These are phyloP conservation scores for Candida silvicultrix DNA, from an alignment of 805 yeast species.

Conservation along the genomic window DNA sequence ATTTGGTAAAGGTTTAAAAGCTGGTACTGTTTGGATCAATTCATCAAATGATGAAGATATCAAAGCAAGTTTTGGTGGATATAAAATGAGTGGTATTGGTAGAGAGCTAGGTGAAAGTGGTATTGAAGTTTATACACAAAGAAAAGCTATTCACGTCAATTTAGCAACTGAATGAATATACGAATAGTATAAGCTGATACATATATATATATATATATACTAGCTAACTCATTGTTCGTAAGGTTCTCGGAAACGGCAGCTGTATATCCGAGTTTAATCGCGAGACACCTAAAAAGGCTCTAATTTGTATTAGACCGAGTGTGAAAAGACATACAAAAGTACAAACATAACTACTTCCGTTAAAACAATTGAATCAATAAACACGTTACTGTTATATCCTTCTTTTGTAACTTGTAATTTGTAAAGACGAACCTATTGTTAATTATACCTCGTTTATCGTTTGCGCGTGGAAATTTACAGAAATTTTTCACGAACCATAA, in stretches of 20 bases:
- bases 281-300: neutral
- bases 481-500: neutral
- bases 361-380: too few species aligned
- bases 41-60: constrained; percentile 60
- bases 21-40: constrained; percentile 69
- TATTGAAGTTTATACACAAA: constrained; percentile 62
- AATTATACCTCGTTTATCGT: neutral
- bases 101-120: constrained; percentile 78
- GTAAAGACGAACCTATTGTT: too few species aligned
- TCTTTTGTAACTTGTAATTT: too few species aligned
- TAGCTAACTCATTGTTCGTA: neutral
- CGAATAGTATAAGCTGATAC: too few species aligned
- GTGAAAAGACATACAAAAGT: too few species aligned
- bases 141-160: constrained; percentile 72
- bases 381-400: too few species aligned
- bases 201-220: too few species aligned
- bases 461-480: neutral
- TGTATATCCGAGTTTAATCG: neutral
- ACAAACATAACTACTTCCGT: too few species aligned
- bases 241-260: neutral
- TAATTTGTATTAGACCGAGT: too few species aligned
- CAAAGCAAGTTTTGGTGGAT: constrained; percentile 77
- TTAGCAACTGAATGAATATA: constrained; percentile 24
- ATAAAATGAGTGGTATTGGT: constrained; percentile 73
- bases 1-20: constrained; percentile 52